Base-by-base conservation (phyloP, 257 asterid species). In the Mentha longifolia region DNA sequence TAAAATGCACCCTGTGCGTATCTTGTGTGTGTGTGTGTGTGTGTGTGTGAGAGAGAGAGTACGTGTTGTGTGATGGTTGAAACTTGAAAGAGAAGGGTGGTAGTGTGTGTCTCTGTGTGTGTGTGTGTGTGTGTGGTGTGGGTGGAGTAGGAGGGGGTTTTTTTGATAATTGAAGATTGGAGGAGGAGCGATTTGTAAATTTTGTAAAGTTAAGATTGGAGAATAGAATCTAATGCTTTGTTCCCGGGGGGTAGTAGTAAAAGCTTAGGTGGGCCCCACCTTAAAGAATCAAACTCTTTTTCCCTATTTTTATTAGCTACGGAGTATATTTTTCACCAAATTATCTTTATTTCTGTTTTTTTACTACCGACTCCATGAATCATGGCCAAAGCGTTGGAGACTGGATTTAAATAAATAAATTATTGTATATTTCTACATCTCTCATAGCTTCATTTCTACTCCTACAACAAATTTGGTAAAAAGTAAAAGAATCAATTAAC, bases 181-280 rank as follows among this genome's bases (percentile, higher is more conserved):
- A 9, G 19, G 19, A 25, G 22, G 14, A 28, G 17, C 16, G 58
- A 9, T 28, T 61, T 12, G 61, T 45, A 11, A 49, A 46, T 19
- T 65, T 46, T 19, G 46, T 43, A 60, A 70, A 73, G 64, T 28
- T 33, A 2, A 66, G 46, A 63, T 37, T 58, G 56, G 61, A 73
- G 82, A 78, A 80, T 75, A 71, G 89, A 73, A 82, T 76, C 85
- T 63, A 80, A 85, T 85, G 77, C 85, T 78, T 70, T 75, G 74
- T 75, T 72, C 77, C 72, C 65, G 50, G 10, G 31, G 28, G 54
- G 45, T 41, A 16, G 39, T 14, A 43, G 56, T 25, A 54, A 47
- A 47, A 47, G 63, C 43, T 49, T 49, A 37, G 25, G 19, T 63
- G 71, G 69, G 9, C 61, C 74, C 75, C 47, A 42, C 42, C 8